Conservation (phyloP, 352 stramenopile genomes). For the Phytophthora constricta region DNA sequence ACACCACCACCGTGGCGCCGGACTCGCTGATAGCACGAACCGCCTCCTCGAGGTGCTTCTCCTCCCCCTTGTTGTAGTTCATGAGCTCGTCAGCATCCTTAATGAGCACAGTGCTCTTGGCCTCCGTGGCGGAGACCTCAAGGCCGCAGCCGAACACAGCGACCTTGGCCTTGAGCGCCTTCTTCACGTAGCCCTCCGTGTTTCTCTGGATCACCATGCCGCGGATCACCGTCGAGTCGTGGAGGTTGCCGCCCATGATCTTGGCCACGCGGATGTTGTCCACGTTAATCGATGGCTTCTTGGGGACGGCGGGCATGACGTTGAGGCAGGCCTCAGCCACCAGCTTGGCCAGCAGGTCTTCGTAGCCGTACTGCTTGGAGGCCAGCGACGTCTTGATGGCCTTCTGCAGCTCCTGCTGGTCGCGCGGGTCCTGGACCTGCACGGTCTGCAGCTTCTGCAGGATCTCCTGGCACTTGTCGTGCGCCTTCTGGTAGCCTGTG, state of each 20-base stretch:
- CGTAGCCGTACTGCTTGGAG: slow-evolving; percentile 98
- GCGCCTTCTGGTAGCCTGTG: slow-evolving; percentile 96
- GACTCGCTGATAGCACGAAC: slow-evolving; percentile 97
- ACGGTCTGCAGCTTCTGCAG: slow-evolving; percentile 90
- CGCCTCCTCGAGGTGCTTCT: slow-evolving; percentile 98
- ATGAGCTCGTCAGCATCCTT: slow-evolving; percentile 99
- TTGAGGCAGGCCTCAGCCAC: slow-evolving; percentile 96
- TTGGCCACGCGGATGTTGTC: slow-evolving; percentile 99
- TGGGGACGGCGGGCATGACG: slow-evolving; percentile 90
- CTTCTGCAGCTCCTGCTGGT: slow-evolving; percentile 86
- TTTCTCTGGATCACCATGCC: slow-evolving; percentile 97
- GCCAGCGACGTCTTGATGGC: slow-evolving; percentile 95
- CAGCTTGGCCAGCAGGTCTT: slow-evolving; percentile 94
- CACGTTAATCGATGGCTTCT: slow-evolving; percentile 93
- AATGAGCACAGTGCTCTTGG: slow-evolving; percentile 99
- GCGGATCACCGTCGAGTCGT: slow-evolving; percentile 96
- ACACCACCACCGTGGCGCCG: slow-evolving; percentile 96
- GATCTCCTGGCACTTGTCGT: slow-evolving; percentile 93
- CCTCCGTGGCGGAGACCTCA: slow-evolving; percentile 96
- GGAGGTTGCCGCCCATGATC: slow-evolving; percentile 96
- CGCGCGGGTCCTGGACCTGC: slow-evolving; percentile 82
- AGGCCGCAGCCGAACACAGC: slow-evolving; percentile 97
- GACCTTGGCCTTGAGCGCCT: slow-evolving; percentile 94
- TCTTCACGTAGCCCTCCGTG: slow-evolving; percentile 94
- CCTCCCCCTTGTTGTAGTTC: slow-evolving; percentile 99